Conservation (phyloP, 2,329 filamentous ascomycete species). For the Simplicillium aogashimaense region DNA sequence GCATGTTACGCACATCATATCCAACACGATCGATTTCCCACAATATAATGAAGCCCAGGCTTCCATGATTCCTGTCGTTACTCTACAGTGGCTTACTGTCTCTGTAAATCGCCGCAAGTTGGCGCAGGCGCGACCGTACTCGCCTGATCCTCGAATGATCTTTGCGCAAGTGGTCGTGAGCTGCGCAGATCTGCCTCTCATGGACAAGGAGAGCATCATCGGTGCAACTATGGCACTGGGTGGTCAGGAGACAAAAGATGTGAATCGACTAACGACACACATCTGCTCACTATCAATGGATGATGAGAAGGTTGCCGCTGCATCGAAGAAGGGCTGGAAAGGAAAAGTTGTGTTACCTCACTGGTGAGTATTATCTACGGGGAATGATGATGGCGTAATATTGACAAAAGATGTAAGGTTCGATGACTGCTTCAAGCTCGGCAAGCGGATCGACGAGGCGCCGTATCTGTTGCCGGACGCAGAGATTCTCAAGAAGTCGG, state of each 20-base stretch:
- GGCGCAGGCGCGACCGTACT: constrained; percentile 73
- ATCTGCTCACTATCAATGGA: constrained; percentile 74
- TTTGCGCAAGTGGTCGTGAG: constrained; percentile 77
- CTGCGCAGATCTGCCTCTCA: constrained; percentile 73
- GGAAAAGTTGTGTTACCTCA: constrained; percentile 86
- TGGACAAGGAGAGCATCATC: constrained; percentile 85
- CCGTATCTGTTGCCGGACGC: constrained; percentile 83
- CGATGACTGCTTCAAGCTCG: constrained; percentile 89
- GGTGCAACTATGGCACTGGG: constrained; percentile 86
- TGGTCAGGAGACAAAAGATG: constrained; percentile 63
- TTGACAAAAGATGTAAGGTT: constrained; percentile 49
- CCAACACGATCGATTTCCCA: constrained; percentile 83
- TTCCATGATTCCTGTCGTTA: constrained; percentile 75
- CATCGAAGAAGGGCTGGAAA: constrained; percentile 53
- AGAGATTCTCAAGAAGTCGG: constrained; percentile 58
- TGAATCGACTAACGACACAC: constrained; percentile 74
- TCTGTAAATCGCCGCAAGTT: constrained; percentile 62
- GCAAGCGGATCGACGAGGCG: constrained; percentile 78
- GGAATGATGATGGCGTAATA: background rate
- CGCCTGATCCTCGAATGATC: constrained; percentile 82
- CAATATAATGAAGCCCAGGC: constrained; percentile 68
- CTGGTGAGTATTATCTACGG: constrained; percentile 47
- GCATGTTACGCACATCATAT: constrained; percentile 44
- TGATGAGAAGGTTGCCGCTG: constrained; percentile 58
- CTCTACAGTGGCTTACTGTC: constrained; percentile 65